phyloP scores from a whole-genome alignment of 1,139 yeast species.

The Taiozyma sp. region DNA sequence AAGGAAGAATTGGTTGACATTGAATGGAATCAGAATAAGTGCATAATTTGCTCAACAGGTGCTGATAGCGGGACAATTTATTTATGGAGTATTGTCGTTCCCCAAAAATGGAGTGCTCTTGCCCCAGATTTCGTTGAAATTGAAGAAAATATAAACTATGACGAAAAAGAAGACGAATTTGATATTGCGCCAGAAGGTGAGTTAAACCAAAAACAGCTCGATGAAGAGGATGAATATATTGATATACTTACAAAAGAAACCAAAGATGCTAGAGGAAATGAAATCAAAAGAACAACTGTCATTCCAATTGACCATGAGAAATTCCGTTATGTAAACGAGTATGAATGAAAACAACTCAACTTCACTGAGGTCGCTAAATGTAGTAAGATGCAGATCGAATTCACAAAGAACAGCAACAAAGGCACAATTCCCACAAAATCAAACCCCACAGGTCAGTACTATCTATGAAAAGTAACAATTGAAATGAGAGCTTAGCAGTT shows the following conservation, averaged over 20 bases:
- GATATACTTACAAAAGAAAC: slow-evolving; percentile 63
- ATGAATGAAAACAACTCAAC: not conserved
- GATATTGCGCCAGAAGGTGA: slow-evolving; percentile 68
- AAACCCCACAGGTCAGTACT: too few relatives aligned
- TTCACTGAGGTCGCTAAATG: not conserved
- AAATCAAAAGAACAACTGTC: slow-evolving; percentile 13
- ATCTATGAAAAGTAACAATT: not conserved
- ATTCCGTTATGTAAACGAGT: not conserved
- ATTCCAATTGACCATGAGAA: slow-evolving; percentile 15
- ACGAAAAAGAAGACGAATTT: slow-evolving; percentile 89
- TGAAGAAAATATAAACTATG: slow-evolving; percentile 85
- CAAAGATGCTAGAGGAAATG: slow-evolving; percentile 59
- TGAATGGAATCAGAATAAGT: slow-evolving; percentile 75
- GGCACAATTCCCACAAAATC: too few relatives aligned
- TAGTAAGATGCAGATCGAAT: not conserved
- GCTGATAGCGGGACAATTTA: slow-evolving; percentile 80
- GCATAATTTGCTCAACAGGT: slow-evolving; percentile 84
- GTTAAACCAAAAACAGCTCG: slow-evolving; percentile 52
- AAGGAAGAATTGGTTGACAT: slow-evolving; percentile 77
- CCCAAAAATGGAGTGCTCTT: slow-evolving; percentile 94
- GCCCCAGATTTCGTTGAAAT: slow-evolving; percentile 97
- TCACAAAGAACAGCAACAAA: not conserved
- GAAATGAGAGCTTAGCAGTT: not conserved
- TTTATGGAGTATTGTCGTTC: slow-evolving; percentile 76
- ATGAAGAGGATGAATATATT: slow-evolving; percentile 62